Conservation (phyloP, 805 yeast species). For the Saturnispora silvae region DNA sequence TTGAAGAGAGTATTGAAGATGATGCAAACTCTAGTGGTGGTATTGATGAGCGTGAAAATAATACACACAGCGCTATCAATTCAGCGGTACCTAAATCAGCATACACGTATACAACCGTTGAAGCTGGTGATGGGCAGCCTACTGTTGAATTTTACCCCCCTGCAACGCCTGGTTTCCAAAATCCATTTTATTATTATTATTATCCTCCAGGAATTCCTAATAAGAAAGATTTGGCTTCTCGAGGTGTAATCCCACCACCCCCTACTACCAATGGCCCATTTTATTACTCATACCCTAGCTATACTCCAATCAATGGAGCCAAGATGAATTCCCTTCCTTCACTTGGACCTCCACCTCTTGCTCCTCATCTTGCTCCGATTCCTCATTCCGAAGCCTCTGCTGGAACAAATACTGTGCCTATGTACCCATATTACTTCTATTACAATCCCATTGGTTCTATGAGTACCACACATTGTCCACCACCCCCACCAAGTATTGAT, state of each 20-base stretch:
- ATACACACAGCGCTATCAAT: too few relatives aligned
- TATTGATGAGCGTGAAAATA: conserved; percentile 14
- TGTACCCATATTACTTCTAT: conserved; percentile 25
- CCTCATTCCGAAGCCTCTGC: too few relatives aligned
- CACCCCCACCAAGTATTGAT: not conserved
- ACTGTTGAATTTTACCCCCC: conserved; percentile 5
- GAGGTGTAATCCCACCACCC: conserved; percentile 5
- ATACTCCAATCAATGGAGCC: too few relatives aligned
- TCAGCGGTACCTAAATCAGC: conserved; percentile 23
- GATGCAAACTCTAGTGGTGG: not conserved
- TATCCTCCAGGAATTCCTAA: conserved; percentile 18
- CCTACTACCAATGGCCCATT: conserved; percentile 18
- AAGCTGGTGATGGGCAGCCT: conserved; percentile 20
- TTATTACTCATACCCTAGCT: conserved; percentile 22
- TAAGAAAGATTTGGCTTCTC: too few relatives aligned
- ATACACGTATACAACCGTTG: conserved; percentile 22
- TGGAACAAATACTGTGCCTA: too few relatives aligned
- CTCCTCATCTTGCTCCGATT: too few relatives aligned
- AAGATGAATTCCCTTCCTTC: too few relatives aligned
- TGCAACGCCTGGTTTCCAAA: conserved; percentile 12
- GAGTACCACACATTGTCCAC: not conserved
- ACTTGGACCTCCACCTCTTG: too few relatives aligned
- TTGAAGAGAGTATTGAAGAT: conserved; percentile 6
- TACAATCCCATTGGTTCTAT: conserved; percentile 17
- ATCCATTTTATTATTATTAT: conserved; percentile 21